These are phyloP conservation scores for Globisporangium apiculatum DNA, from an alignment of 352 stramenopile genomes.

Conservation along the genomic window DNA sequence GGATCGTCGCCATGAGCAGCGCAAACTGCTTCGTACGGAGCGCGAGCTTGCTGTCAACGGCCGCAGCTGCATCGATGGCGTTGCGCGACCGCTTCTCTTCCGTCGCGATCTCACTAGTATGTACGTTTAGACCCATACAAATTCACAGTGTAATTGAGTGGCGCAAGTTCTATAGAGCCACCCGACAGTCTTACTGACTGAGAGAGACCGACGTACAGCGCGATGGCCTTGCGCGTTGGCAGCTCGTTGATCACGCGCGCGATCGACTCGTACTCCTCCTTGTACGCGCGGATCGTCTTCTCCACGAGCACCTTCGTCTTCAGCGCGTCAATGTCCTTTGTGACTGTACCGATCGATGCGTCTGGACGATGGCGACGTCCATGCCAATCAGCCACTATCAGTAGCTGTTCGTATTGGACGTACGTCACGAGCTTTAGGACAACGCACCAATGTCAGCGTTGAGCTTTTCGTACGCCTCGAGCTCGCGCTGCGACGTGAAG, in stretches of 20 bases:
- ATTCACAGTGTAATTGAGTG: no score
- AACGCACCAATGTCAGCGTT: constrained; percentile 66
- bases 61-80: constrained; percentile 40
- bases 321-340: constrained; percentile 70
- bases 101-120: constrained; percentile 36
- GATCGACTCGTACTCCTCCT: constrained; percentile 86
- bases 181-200: no score
- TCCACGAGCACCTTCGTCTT: constrained; percentile 71
- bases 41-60: constrained; percentile 55
- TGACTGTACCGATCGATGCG: constrained; percentile 48
- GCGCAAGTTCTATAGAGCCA: no score
- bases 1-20: constrained; percentile 76
- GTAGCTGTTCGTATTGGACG: no score
- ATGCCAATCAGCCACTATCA: no score
- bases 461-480: constrained; percentile 75
- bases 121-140: no score
- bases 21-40: constrained; percentile 75
- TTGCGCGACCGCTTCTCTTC: constrained; percentile 57
- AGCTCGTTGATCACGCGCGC: constrained; percentile 78
- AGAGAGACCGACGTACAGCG: constrained; percentile 23
- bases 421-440: no score
- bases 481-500: constrained; percentile 74
- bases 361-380: constrained; percentile 19
- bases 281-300: constrained; percentile 72
- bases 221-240: constrained; percentile 52